A percentile compares a stretch with the other conserved stretches of the same genome.
Evolutionary conservation across 768 basidiomycete species (phyloP).

Genomic region (Chalciporus piperatus): DNA sequence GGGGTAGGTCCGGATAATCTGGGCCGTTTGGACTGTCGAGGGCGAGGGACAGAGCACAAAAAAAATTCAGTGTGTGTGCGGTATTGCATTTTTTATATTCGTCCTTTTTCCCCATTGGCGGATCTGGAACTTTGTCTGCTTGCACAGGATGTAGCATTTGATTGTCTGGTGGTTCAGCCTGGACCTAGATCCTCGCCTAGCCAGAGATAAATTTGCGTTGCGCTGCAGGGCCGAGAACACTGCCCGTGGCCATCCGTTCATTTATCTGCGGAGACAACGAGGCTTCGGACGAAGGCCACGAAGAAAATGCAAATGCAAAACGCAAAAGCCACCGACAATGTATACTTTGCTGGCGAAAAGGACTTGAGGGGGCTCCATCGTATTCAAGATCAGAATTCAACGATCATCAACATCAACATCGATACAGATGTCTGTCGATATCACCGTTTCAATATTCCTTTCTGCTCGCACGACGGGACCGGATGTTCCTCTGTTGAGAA

Average conservation of each 20-base stretch:
- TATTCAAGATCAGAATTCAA: neutral
- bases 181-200: neutral
- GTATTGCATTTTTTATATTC: neutral
- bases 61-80: too few species aligned
- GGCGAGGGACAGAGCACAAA: too few species aligned
- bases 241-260: neutral
- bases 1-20: neutral
- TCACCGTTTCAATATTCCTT: neutral
- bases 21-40: neutral
- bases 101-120: neutral
- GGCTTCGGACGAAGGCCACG: neutral
- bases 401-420: neutral
- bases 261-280: neutral
- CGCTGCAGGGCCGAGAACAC: too few species aligned
- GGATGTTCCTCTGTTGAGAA: slow-evolving; percentile 4
- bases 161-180: neutral
- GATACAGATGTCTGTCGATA: neutral
- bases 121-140: neutral
- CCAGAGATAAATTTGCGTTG: neutral
- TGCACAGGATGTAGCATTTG: too few species aligned
- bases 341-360: neutral
- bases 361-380: neutral
- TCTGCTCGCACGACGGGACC: slow-evolving; percentile 12
- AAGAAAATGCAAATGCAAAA: neutral
- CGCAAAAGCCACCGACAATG: neutral